Conservation (phyloP, 768 basidiomycete genomes). For the Gloeophyllum trabeum region DNA sequence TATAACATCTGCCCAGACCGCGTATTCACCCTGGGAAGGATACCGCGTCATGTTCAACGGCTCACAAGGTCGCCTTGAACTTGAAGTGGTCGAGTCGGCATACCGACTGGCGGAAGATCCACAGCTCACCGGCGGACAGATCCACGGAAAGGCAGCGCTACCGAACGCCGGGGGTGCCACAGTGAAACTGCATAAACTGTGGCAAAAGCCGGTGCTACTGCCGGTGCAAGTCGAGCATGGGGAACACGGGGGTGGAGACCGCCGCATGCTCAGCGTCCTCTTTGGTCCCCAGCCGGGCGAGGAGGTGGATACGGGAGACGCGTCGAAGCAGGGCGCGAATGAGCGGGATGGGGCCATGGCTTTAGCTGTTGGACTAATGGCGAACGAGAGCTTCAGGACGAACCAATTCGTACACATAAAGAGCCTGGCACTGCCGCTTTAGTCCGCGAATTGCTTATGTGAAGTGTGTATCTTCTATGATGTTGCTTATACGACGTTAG, state of each 20-base stretch:
- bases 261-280: conserved; percentile 32
- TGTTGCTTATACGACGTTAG: too few relatives aligned
- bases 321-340: conserved; percentile 32
- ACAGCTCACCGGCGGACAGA: conserved; percentile 19
- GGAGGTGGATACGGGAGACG: conserved; percentile 26
- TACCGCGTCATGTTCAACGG: conserved; percentile 45
- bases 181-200: conserved; percentile 32
- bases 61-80: conserved; percentile 36
- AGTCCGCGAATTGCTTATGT: too few relatives aligned
- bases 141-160: conserved; percentile 24
- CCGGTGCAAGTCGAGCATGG: conserved; percentile 29
- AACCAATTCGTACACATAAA: conserved; percentile 28
- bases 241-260: conserved; percentile 37
- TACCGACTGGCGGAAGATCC: conserved; percentile 20
- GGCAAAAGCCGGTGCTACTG: conserved; percentile 29
- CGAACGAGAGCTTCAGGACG: conserved; percentile 38
- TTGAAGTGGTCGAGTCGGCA: conserved; percentile 35
- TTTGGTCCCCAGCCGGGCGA: conserved; percentile 36
- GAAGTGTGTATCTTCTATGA: too few relatives aligned
- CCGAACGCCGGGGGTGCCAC: conserved; percentile 31
- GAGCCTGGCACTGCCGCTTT: conserved; percentile 14
- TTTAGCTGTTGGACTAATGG: conserved; percentile 33
- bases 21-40: conserved; percentile 34
- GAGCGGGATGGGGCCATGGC: conserved; percentile 36
- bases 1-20: conserved; percentile 17